These are phyloP conservation scores for Yarrowia hollandica DNA, from an alignment of 805 yeast species.

Conservation along the genomic window DNA sequence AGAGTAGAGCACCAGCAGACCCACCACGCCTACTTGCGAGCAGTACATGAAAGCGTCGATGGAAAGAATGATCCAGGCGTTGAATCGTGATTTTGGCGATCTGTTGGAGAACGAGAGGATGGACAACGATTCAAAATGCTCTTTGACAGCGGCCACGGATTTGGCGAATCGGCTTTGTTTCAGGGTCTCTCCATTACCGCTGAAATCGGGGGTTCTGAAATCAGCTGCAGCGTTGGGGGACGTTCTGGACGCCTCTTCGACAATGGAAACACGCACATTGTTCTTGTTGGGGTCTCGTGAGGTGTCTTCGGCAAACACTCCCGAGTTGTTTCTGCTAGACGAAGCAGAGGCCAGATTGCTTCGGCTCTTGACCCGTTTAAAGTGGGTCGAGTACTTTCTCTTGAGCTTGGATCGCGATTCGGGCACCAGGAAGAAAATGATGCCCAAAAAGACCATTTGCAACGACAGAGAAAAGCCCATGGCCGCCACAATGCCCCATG, in stretches of 20 bases:
- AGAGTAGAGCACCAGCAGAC: conserved; percentile 36
- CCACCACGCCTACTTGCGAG: conserved; percentile 15
- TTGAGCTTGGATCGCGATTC: conserved; percentile 11
- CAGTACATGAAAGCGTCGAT: conserved; percentile 33
- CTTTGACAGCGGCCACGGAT: neutral
- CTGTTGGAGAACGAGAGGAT: conserved; percentile 7
- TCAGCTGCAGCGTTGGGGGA: neutral
- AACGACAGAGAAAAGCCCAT: conserved; percentile 2
- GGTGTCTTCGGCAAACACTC: neutral
- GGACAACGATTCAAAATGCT: neutral
- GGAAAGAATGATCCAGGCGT: conserved; percentile 32
- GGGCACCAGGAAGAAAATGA: conserved; percentile 16
- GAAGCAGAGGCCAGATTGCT: neutral
- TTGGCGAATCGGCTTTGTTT: neutral
- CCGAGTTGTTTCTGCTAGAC: neutral
- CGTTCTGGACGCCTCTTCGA: neutral
- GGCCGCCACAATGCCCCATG: conserved; percentile 4
- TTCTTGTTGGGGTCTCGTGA: neutral
- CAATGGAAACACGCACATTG: neutral
- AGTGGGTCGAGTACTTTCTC: conserved; percentile 10
- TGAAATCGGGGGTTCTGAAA: neutral
- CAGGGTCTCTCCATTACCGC: neutral
- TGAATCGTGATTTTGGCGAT: neutral
- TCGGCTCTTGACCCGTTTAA: neutral
- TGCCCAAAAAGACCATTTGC: neutral